A percentile compares a stretch with the other conserved stretches of the same genome.
phyloP scores from a whole-genome alignment of 129 eudicot genomes.

The Pseudognaphalium luteoalbum region DNA sequence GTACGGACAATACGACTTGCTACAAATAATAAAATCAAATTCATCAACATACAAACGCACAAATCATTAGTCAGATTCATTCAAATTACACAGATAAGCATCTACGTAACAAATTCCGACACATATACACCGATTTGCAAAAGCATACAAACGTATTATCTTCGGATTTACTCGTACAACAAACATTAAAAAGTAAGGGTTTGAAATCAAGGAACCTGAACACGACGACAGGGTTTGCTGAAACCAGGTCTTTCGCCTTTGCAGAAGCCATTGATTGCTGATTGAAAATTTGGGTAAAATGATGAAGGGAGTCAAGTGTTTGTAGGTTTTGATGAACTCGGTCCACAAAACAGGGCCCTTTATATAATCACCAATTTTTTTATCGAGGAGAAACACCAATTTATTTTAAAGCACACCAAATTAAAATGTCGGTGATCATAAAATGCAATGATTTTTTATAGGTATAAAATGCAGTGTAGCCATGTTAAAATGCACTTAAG shows the following conservation, averaged over 20 bases:
- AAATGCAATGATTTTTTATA: too few relatives aligned
- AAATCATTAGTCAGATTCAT: conserved; percentile 20
- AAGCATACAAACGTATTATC: background rate
- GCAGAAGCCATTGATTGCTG: conserved; percentile 46
- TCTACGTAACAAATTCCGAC: background rate
- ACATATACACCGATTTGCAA: background rate
- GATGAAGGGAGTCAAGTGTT: background rate
- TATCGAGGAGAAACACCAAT: too few relatives aligned
- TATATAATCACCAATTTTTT: background rate
- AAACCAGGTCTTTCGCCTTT: conserved; percentile 67
- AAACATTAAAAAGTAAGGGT: background rate
- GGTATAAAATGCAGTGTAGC: too few relatives aligned
- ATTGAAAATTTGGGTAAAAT: background rate
- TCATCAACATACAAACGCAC: conserved; percentile 2
- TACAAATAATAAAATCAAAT: conserved; percentile 25
- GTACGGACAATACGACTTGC: conserved; percentile 79
- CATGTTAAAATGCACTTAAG: too few relatives aligned
- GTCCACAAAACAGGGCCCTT: background rate
- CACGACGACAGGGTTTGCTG: conserved; percentile 67
- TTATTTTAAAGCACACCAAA: too few relatives aligned
- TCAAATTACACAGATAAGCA: background rate
- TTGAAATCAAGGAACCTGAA: conserved; percentile 54
- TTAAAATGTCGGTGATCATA: too few relatives aligned
- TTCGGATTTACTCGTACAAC: background rate
- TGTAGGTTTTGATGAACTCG: background rate